phyloP scores from a whole-genome alignment of 495 filamentous ascomycete species.

The Rhypophila decipiens region DNA sequence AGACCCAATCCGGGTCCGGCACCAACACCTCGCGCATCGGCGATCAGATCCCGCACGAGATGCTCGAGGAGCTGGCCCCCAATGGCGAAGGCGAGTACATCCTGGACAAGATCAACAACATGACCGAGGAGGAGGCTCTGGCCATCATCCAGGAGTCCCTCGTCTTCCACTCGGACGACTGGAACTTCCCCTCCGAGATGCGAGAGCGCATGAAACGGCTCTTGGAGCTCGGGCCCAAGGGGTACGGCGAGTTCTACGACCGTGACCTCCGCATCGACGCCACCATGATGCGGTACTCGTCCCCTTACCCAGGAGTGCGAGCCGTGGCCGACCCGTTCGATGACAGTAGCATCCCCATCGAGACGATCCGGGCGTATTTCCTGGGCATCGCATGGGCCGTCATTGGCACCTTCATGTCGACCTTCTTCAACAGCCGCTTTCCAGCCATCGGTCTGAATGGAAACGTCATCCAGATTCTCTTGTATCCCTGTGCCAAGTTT shows the following conservation, averaged over 20 bases:
- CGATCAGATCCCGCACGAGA: slow-evolving; percentile 27
- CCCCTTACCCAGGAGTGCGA: slow-evolving; percentile 42
- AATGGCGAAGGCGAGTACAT: slow-evolving; percentile 34
- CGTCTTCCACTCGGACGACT: slow-evolving; percentile 30
- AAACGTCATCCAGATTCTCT: slow-evolving; percentile 33
- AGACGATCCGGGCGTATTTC: slow-evolving; percentile 36
- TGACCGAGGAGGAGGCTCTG: slow-evolving; percentile 30
- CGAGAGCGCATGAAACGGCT: slow-evolving; percentile 24
- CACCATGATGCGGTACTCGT: slow-evolving; percentile 31
- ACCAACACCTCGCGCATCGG: slow-evolving; percentile 8
- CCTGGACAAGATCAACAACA: slow-evolving; percentile 30
- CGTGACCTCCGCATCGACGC: slow-evolving; percentile 32
- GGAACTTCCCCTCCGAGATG: slow-evolving; percentile 32
- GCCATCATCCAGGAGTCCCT: slow-evolving; percentile 25
- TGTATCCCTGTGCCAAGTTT: slow-evolving; percentile 30
- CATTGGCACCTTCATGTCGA: slow-evolving; percentile 23
- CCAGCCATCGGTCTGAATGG: slow-evolving; percentile 28
- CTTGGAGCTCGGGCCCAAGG: slow-evolving; percentile 20
- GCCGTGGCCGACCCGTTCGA: slow-evolving; percentile 34
- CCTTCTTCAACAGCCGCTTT: slow-evolving; percentile 36
- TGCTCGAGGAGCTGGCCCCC: slow-evolving; percentile 31
- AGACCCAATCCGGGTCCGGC: slow-evolving; percentile 10
- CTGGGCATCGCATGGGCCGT: slow-evolving; percentile 34
- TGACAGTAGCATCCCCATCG: slow-evolving; percentile 23
- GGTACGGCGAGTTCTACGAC: slow-evolving; percentile 31